phyloP scores from a whole-genome alignment of 1,284 basidiomycete species.

The Ceraceosorus guamensis region DNA sequence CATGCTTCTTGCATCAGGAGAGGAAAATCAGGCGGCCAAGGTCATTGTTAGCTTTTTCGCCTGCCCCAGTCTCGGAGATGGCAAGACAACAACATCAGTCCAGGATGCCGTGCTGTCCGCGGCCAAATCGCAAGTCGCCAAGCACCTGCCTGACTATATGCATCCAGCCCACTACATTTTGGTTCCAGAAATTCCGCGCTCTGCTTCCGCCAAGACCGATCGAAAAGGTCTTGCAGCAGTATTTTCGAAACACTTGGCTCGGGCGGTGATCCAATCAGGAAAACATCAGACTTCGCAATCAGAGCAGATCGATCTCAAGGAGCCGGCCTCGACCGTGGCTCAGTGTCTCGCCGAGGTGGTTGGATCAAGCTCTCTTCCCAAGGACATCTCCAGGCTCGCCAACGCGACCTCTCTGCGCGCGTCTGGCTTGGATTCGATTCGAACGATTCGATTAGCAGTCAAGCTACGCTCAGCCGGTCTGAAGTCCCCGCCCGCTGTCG shows the following conservation, averaged over 20 bases:
- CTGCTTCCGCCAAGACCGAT: neutral
- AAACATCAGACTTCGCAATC: too few species aligned
- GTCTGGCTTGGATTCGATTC: conserved; percentile 1
- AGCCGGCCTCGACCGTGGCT: neutral
- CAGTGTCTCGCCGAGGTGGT: neutral
- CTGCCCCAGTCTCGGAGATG: too few species aligned
- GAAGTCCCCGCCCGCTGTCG: neutral
- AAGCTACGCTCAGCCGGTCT: neutral
- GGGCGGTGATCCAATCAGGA: too few species aligned
- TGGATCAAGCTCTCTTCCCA: neutral
- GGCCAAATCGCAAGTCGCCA: neutral
- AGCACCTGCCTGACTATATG: neutral
- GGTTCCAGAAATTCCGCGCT: neutral
- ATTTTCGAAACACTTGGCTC: neutral
- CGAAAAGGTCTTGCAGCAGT: neutral
- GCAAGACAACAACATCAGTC: too few species aligned
- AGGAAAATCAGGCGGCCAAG: too few species aligned
- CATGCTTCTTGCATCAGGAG: too few species aligned
- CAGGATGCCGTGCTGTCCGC: neutral
- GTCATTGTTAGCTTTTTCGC: too few species aligned
- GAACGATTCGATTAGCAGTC: neutral
- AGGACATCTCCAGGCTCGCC: neutral
- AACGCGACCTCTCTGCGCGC: neutral
- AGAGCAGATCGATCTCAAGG: too few species aligned
- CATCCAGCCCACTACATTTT: neutral